phyloP scores from a whole-genome alignment of 108 stramenopile species.

The Parietichytrium sp. region DNA sequence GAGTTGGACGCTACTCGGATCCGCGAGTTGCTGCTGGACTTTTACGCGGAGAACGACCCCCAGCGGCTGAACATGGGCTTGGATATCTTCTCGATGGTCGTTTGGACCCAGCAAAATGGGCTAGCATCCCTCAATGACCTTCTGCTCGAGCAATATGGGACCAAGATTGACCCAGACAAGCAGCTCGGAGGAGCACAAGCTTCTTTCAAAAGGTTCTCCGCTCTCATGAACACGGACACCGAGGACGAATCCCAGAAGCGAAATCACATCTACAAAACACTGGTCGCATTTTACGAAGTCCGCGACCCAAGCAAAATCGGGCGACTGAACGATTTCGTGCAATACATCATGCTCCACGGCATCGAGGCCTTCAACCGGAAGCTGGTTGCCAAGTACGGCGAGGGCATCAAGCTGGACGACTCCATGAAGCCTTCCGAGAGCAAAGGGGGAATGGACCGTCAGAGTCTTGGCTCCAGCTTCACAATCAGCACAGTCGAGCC shows the following conservation, averaged over 20 bases:
- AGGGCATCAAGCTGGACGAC: not conserved
- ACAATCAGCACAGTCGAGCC: not conserved
- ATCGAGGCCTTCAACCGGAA: slow-evolving; percentile 13
- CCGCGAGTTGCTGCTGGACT: slow-evolving; percentile 18
- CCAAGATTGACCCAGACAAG: slow-evolving; percentile 17
- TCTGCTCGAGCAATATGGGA: slow-evolving; percentile 3
- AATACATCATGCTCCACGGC: slow-evolving; percentile 37
- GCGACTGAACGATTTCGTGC: slow-evolving; percentile 1
- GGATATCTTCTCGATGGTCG: slow-evolving; percentile 26
- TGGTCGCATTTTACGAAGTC: not conserved
- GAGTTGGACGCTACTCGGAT: slow-evolving; percentile 26
- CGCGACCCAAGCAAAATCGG: slow-evolving; percentile 1
- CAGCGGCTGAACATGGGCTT: not conserved
- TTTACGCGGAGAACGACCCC: slow-evolving; percentile 20
- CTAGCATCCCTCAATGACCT: not conserved
- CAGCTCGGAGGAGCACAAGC: not conserved
- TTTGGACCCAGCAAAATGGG: slow-evolving; percentile 30
- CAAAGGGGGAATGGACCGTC: too few relatives aligned
- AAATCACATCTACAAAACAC: not conserved
- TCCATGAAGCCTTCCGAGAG: too few relatives aligned
- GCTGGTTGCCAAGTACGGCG: slow-evolving; percentile 28
- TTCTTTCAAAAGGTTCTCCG: not conserved
- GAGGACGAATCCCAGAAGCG: not conserved
- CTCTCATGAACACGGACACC: not conserved
- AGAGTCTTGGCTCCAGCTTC: not conserved